Base-by-base conservation (phyloP, 495 filamentous ascomycete species). In the Aspergillus egyptiacus region DNA sequence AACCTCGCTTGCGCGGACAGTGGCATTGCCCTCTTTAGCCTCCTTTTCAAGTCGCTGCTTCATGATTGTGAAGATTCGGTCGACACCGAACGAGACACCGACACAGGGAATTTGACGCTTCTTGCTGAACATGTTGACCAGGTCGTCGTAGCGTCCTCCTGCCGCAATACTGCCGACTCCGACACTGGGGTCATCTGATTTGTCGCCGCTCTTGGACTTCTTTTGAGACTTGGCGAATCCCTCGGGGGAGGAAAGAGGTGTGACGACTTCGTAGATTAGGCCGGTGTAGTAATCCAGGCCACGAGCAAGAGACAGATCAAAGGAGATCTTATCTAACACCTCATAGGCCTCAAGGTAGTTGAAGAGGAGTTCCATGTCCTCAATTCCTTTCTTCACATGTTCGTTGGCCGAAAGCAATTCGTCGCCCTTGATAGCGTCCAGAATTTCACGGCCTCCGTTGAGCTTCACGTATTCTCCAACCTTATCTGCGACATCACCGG, bases 221-320 rank as follows among this genome's bases (percentile, higher is more conserved):
- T 85, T 85, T 53, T 74, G 71, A 45, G 75, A 67, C 57, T 71
- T 61, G 56, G 79, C 84, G 32, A 86, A 91, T 50, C 86, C 86
- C 65, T 90, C 87, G 11, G 88, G 18, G 15, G 48, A 44, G 11
- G 48, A 51, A 3, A 51, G 48, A 1, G 48, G 48, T 31, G 48
- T 91, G 50, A 91, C 74, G 23, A 95, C 83, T 64, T 96, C 91
- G 71, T 86, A 96, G 64, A 97, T 96, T 40, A 95, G 74, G 35
- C 89, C 89, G 2, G 91, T 95, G 68, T 96, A 56, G 68, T 96
- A 96, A 63, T 96, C 91, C 25, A 96, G 76, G 24, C 86, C 89
- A 53, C 89, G 82, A 14, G 89, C 89, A 32, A 95, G 77, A 18
- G 80, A 84, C 55, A 95, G 77, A 59, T 94, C 89, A 65, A 94